Conservation (phyloP, 352 stramenopile genomes). For the Globisporangium sylvaticum region DNA sequence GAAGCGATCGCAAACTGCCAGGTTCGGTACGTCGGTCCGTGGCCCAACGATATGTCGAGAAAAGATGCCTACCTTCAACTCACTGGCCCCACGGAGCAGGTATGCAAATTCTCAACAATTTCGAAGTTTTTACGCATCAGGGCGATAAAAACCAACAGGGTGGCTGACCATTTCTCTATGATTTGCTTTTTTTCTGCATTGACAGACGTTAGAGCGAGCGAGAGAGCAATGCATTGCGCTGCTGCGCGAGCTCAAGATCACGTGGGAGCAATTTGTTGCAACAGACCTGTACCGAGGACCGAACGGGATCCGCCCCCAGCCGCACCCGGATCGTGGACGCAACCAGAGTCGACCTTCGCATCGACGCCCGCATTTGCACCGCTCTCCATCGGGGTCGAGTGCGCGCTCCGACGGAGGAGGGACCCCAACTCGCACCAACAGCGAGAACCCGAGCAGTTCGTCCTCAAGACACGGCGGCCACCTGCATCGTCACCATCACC, state of each 20-base stretch:
- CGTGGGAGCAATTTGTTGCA: constrained; percentile 20
- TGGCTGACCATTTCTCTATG: background rate
- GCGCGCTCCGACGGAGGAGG: background rate
- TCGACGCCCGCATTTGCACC: constrained; percentile 7
- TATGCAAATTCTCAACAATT: background rate
- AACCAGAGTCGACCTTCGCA: constrained; percentile 10
- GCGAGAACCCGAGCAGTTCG: background rate
- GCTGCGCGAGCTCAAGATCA: constrained; percentile 17
- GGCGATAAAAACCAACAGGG: background rate
- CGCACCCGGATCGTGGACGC: constrained; percentile 6
- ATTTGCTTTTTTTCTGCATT: background rate
- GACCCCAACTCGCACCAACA: background rate
- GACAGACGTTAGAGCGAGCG: constrained; percentile 15
- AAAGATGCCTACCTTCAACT: constrained; percentile 14
- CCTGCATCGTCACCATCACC: constrained; percentile 15
- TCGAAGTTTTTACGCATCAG: background rate
- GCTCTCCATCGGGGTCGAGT: background rate
- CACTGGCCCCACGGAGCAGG: constrained; percentile 17
- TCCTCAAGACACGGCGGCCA: constrained; percentile 9
- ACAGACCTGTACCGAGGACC: constrained; percentile 1
- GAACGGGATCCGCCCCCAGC: background rate
- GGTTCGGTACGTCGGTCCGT: constrained; percentile 20
- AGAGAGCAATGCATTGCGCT: constrained; percentile 15
- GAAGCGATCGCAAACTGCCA: constrained; percentile 34
- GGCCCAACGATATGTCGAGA: constrained; percentile 7